These are phyloP conservation scores for Astragalus glycyphyllos DNA, from an alignment of 306 rosid species.

Conservation along the genomic window DNA sequence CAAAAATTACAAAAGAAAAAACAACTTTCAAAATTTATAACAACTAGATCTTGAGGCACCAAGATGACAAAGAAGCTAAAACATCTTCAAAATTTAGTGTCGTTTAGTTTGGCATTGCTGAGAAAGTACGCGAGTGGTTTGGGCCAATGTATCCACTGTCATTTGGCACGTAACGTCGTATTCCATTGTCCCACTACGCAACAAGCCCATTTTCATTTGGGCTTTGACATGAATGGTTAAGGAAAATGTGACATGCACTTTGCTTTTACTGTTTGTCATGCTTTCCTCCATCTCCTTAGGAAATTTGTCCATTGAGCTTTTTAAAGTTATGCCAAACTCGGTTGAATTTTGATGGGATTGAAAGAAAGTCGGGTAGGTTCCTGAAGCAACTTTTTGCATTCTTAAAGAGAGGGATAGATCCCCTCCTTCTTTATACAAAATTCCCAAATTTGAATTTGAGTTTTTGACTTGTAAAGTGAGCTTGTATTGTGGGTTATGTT, in stretches of 20 bases:
- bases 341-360: constrained; percentile 33
- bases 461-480: constrained; percentile 45
- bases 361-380: constrained; percentile 45
- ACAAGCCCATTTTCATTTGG: constrained; percentile 33
- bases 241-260: constrained; percentile 35
- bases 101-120: constrained; percentile 53
- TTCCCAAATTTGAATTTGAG: constrained; percentile 38
- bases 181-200: constrained; percentile 37
- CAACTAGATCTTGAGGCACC: background rate
- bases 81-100: background rate
- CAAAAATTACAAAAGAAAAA: background rate
- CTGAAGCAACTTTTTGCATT: constrained; percentile 43
- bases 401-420: constrained; percentile 44
- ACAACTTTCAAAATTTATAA: background rate
- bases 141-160: constrained; percentile 53
- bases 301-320: constrained; percentile 25
- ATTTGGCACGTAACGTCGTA: constrained; percentile 48
- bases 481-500: constrained; percentile 21
- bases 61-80: background rate
- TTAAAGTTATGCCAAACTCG: constrained; percentile 25
- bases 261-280: background rate
- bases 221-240: constrained; percentile 44
- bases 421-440: constrained; percentile 54
- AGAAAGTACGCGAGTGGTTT: constrained; percentile 46
- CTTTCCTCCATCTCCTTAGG: constrained; percentile 50